Base-by-base conservation (phyloP, 129 eudicot genomes). In the Lactuca saligna region DNA sequence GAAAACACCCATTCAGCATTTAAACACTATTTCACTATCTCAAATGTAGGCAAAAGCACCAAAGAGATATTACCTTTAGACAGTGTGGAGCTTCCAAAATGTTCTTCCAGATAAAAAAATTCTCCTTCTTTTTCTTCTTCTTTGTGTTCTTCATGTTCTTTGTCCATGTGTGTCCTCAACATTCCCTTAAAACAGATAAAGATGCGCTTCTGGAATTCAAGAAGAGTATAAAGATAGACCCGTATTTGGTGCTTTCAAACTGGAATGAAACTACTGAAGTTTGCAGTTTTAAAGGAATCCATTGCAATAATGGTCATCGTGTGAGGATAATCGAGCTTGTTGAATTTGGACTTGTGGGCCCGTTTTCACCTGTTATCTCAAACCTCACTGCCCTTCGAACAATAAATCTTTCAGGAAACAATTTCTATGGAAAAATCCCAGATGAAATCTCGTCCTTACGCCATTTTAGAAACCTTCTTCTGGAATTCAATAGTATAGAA, bases 221-320 rank as follows among this genome's bases (percentile, higher is more conserved):
- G 75, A 83, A 56, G 29, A 32, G 66, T 50, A 74, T 82, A 64
- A 69, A 70, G 7, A 66, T 54, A 4, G 91, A 82, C 75, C 91
- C 88, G 2, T 0, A 58, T 17, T 80, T 67, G 41, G 78, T 35
- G 34, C 88, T 86, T 60, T 69, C 74, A n/a, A 86, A 83, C 68
- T 86, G 91, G 91, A 78, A 82, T 7, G 84, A 83, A 58, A 65
- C 75, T 13, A 80, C 65, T 10, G 51, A 78, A 25, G 92, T 86
- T 7, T 86, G 92, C 79, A 75, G 73, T 17, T 86, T 80, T 59
- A 68, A 71, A 2, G 88, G 88, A 53, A 73, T 86, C 41, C 54
- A 6, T 50, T 86, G 92, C 81, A 65, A 62, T 10, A 15, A 41
- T 17, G 61, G 65, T 20, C 68, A 78, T 17, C 88, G 86, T 0